Percentiles rank a stretch among this genome's conserved stretches.
Conservation (phyloP, 441 rosid species). For the Corymbia calophylla region DNA sequence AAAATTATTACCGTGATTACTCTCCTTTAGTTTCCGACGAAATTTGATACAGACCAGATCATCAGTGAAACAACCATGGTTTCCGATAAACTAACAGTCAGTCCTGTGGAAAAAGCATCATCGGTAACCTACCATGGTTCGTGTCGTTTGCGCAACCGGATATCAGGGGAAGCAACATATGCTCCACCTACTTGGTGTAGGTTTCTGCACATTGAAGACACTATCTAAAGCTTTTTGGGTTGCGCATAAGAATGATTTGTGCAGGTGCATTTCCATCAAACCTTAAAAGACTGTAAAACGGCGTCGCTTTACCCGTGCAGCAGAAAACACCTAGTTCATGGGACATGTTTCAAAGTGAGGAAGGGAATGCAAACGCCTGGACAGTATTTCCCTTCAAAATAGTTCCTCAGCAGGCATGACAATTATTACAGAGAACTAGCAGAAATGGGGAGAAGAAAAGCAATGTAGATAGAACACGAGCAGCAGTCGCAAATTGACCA, state of each 20-base stretch:
- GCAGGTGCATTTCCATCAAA: not conserved
- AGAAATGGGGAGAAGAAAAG: not conserved
- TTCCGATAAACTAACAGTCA: not conserved
- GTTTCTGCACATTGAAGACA: not conserved
- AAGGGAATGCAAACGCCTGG: not conserved
- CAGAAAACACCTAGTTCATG: not conserved
- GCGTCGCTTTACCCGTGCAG: not conserved
- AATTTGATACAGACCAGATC: not conserved
- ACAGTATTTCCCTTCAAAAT: not conserved
- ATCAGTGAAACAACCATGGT: not conserved
- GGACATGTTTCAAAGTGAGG: not conserved
- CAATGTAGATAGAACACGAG: not conserved
- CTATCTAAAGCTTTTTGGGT: not conserved
- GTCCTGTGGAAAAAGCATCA: not conserved
- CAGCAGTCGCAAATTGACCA: not conserved
- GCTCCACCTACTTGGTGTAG: not conserved
- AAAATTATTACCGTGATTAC: not conserved
- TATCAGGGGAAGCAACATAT: not conserved
- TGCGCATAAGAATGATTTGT: not conserved
- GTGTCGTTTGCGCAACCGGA: not conserved
- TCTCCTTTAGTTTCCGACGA: not conserved
- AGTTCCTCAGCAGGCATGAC: not conserved
- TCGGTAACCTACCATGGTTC: not conserved
- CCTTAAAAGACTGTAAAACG: not conserved
- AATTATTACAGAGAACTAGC: not conserved